phyloP scores from a whole-genome alignment of 2,329 filamentous ascomycete genomes.

The Cladophialophora yegresii region DNA sequence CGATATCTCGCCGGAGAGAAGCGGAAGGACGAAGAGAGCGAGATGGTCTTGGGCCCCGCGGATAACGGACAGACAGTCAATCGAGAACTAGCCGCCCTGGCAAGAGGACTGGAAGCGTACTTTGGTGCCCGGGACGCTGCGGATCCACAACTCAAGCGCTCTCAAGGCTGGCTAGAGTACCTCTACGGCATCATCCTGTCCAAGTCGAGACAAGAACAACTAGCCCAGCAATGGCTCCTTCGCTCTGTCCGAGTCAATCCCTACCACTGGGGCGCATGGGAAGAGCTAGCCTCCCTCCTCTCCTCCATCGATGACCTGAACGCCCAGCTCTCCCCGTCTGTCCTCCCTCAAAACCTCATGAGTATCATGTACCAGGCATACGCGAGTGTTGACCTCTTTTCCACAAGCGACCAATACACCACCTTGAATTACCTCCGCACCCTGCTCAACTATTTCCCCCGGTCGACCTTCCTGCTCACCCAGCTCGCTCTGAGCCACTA shows the following conservation, averaged over 20 bases:
- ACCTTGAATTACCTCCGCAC: constrained; percentile 48
- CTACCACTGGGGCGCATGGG: constrained; percentile 97
- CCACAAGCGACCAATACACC: constrained; percentile 59
- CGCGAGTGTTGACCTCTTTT: constrained; percentile 86
- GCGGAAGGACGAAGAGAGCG: constrained; percentile 90
- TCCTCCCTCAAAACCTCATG: constrained; percentile 83
- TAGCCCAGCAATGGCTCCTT: constrained; percentile 83
- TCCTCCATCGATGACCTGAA: constrained; percentile 75
- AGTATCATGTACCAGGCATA: constrained; percentile 92
- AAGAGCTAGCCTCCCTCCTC: constrained; percentile 82
- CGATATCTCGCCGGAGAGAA: constrained; percentile 94
- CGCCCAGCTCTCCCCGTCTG: constrained; percentile 40
- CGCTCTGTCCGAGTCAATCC: constrained; percentile 84
- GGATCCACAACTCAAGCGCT: constrained; percentile 33
- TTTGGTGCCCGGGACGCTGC: constrained; percentile 62
- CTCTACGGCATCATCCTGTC: constrained; percentile 83
- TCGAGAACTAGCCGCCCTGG: constrained; percentile 76
- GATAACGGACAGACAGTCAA: constrained; percentile 84
- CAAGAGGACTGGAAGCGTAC: constrained; percentile 76
- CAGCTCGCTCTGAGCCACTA: constrained; percentile 87
- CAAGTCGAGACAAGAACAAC: constrained; percentile 84
- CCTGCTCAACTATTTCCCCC: constrained; percentile 80
- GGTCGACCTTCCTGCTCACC: constrained; percentile 84
- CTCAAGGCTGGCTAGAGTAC: constrained; percentile 85
- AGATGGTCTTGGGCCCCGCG: constrained; percentile 93